Base-by-base conservation (phyloP, 768 basidiomycete species). In the Boletus barrowsii region DNA sequence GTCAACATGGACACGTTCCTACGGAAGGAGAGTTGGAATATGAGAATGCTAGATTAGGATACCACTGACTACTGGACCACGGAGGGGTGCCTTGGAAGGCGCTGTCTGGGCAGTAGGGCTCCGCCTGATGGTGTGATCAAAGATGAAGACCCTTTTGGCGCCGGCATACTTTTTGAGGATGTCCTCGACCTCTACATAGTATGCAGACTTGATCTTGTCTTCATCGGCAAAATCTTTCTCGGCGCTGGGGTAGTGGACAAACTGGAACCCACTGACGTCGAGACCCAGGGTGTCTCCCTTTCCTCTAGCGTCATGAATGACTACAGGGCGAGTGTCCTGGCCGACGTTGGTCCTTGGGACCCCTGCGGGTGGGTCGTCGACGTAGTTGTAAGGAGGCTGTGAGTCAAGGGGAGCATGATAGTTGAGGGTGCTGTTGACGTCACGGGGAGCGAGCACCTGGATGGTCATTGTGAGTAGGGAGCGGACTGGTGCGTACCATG, bases 261-360 rank as follows among this genome's bases (percentile, higher is more conserved):
- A 74, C 57, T 74, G 71, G 64, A 80, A 80, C n/a, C 79, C 79
- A n/a, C 72, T 71, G 47, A 63, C 62, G 49, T 79, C 77, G 39
- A 76, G 67, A n/a, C 62, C 64, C 6, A 69, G 53, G 2, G 54
- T 30, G 37, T 57, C 55, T 24, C 61, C 69, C 43, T 70, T 62
- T 26, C 69, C 73, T 42, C 74, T 68, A 6, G 72, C 50, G 40
- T 75, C 68, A 41, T 72, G 65, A 18, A 75, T 42, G 46, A 68
- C 49, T 7, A 56, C 51, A 1, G 48, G 53, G 14, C 43, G 65
- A 11, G 22, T 42, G 47, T 66, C 66, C 26, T 35, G 3, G n/a
- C 66, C 66, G 24, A 75, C 30, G 55, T 76, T 76, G 43, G 58
- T 49, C 54, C 29, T 68, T 54, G 47, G 68, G 47, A 56, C 54